Evolutionary conservation across 805 yeast genomes (phyloP), one percentile per base, ranked within the genome.

Genomic region (Saccharomycopsis fibuligera): DNA sequence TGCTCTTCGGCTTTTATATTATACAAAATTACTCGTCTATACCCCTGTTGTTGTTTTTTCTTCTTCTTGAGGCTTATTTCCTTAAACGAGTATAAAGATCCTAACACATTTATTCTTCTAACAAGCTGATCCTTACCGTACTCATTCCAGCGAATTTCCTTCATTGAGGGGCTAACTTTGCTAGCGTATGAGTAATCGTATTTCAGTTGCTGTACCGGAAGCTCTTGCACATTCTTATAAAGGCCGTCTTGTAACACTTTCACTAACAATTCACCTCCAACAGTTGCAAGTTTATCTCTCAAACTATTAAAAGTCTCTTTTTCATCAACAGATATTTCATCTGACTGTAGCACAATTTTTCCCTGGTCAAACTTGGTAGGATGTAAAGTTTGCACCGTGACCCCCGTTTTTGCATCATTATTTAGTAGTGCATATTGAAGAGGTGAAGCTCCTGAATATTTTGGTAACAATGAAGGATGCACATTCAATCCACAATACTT

Each of bases 381-480:
- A 60, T 93, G 96, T 22, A 93, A 65, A 0, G 96, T 86, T 62
- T 93, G 99, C 0, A 93, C 75, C 0, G 96, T 78, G 16, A 88
- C 95, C 0, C 98, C 99, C 0, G 97, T 83, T 16, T 42, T 50
- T 0, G 54, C 31, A 55, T 83, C 89, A 36, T 72, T 71, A 51
- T 84, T 77, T 58, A 90, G 62, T 10, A 93, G 63, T 0, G 96
- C 81, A 51, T 78, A 73, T 53, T 91, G 98, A 3, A 93, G 66
- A 0, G 99, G 99, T 1, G 96, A 83, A 0, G 97, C 81, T 0
- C 99, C 99, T 2, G 88, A 76, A 57, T 86, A 78, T 41, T 66
- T 68, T 0, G 99, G 99, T 6, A 93, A 70, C 5, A 89, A 62
- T 0, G 96, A 88, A 0, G 99, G 99, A 62, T 93, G 99, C 1